Base-by-base conservation (phyloP, 768 basidiomycete species). In the Pleurotus giganteus region DNA sequence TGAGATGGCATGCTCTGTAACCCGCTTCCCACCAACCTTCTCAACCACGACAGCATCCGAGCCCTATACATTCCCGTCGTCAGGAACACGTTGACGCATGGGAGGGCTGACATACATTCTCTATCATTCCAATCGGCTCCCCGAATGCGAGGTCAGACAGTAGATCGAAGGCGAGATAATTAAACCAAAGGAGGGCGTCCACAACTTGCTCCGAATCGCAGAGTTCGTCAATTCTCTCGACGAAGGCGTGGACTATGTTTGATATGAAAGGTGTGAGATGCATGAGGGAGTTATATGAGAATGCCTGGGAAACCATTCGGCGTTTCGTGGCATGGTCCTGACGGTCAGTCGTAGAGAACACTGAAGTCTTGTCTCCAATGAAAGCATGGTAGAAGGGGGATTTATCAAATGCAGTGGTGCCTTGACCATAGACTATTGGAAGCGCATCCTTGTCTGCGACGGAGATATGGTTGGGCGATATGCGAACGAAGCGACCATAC, bases 81-180 rank as follows among this genome's bases (percentile, higher is more conserved):
- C n/a, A 37, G 27, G 29, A 9, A 19, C 11, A 24, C 31, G 28
- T 9, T 19, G 23, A 23, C 44, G n/a, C 29, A 23, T 32, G 50
- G 42, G 42, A 39, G 23, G 12, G 29, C 11, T n/a, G n/a, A 47
- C 43, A 36, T 53, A 63, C 64, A 8, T 60, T 58, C 31, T 59
- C 57, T 2, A 70, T 49, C 68, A 69, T 71, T 12, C 66, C 68
- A 21, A 71, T 60, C 9, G 66, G 57, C 49, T 66, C 61, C 9
- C 69, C 70, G 42, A 71, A 72, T 2, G 66, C 67, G 28, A 72
- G 61, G 31, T 69, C 65, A 4, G 69, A 67, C 9, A 70, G 55
- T 15, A 67, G 53, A 46, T 70, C 69, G 46, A 69, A 68, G 2
- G 70, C 61, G 27, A 72, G 58, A 43, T 66, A 69, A 54, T 72